Percentiles rank a stretch among this genome's conserved stretches.
Evolutionary conservation across 148 eudicot genomes (phyloP).

Genomic region (Nyssa sinensis): DNA sequence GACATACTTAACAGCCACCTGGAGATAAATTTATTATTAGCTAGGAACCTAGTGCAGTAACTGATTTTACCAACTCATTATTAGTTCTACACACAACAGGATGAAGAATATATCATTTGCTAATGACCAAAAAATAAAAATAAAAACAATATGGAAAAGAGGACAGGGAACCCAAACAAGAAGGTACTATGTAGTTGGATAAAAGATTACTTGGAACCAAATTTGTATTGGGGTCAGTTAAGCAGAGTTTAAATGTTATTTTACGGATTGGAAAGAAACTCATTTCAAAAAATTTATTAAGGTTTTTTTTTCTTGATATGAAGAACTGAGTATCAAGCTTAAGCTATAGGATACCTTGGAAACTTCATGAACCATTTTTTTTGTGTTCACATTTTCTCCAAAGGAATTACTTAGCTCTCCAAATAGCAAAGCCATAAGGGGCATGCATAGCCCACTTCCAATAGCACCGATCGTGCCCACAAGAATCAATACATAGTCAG

Average conservation of each 20-base stretch:
- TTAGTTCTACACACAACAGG: neutral
- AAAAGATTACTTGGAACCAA: too few species aligned
- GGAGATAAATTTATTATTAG: too few species aligned
- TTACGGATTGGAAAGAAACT: neutral
- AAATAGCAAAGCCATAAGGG: slow-evolving; percentile 29
- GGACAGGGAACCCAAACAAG: too few species aligned
- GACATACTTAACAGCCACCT: too few species aligned
- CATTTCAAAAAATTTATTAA: neutral
- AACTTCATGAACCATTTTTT: slow-evolving; percentile 26
- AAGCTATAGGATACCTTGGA: slow-evolving; percentile 28
- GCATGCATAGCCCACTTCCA: slow-evolving; percentile 34
- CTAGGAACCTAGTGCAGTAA: neutral
- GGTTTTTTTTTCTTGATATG: neutral
- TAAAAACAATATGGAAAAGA: too few species aligned
- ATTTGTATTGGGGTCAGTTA: neutral
- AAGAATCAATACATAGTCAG: slow-evolving; percentile 26
- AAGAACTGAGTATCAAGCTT: neutral
- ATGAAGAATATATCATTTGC: neutral
- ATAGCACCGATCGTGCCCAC: slow-evolving; percentile 30
- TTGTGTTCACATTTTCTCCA: slow-evolving; percentile 17
- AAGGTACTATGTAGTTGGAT: neutral
- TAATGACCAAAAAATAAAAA: neutral
- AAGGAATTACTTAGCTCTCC: slow-evolving; percentile 35
- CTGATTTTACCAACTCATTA: neutral
- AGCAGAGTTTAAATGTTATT: neutral